Percentiles rank a stretch among this genome's conserved stretches.
phyloP scores from a whole-genome alignment of 768 basidiomycete species.

The Multifurca ochricompacta region DNA sequence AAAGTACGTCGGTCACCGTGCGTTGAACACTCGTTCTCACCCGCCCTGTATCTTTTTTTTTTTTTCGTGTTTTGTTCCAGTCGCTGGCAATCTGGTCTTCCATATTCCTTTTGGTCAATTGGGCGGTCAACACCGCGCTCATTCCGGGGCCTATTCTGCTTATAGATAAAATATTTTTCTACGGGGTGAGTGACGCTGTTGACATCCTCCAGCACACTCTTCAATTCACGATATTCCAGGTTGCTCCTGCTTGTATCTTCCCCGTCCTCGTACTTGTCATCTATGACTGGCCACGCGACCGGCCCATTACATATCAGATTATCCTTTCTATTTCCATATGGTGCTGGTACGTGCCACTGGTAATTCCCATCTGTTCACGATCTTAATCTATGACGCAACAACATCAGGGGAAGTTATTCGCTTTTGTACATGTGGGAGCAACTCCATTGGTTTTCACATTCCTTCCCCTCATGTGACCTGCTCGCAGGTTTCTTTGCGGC shows the following conservation, averaged over 20 bases:
- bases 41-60: constrained; percentile 28
- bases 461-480: neutral
- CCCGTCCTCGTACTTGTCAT: constrained; percentile 58
- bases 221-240: constrained; percentile 25
- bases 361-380: neutral
- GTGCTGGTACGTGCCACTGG: constrained; percentile 41
- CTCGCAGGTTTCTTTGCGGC: constrained; percentile 36
- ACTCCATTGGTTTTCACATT: neutral
- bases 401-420: constrained; percentile 59
- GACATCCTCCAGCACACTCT: constrained; percentile 18
- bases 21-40: constrained; percentile 34
- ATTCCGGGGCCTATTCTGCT: constrained; percentile 20
- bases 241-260: constrained; percentile 52
- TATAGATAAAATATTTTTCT: constrained; percentile 56
- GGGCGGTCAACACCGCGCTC: constrained; percentile 1
- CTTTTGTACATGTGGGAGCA: constrained; percentile 39
- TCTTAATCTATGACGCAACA: no score
- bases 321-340: constrained; percentile 51
- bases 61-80: neutral
- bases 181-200: constrained; percentile 32
- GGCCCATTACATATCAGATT: constrained; percentile 52
- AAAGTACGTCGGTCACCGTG: constrained; percentile 33
- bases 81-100: constrained; percentile 14
- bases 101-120: constrained; percentile 9
- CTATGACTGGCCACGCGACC: constrained; percentile 65